phyloP scores from a whole-genome alignment of 768 basidiomycete genomes.

The Pleurotus eryngii region DNA sequence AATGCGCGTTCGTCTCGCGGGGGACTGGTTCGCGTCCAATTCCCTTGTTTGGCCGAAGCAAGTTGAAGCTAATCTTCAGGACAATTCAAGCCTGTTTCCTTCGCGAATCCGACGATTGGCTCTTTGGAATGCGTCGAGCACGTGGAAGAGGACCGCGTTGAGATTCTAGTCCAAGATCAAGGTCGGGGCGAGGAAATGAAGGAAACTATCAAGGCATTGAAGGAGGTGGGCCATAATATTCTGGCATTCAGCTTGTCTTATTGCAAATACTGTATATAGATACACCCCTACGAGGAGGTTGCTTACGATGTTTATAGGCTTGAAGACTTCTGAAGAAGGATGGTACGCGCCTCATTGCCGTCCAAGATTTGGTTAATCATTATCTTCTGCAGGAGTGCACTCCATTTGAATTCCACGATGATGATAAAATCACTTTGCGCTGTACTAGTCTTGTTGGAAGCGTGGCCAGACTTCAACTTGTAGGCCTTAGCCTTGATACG shows the following conservation, averaged over 20 bases:
- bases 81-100: slow-evolving; percentile 39
- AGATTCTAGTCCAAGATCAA: slow-evolving; percentile 42
- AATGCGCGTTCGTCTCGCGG: slow-evolving; percentile 52
- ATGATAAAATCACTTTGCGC: too few relatives aligned
- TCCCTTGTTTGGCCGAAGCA: background rate
- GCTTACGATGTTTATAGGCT: slow-evolving; percentile 54
- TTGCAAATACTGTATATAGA: slow-evolving; percentile 22
- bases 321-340: slow-evolving; percentile 30
- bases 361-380: too few relatives aligned
- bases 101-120: slow-evolving; percentile 46
- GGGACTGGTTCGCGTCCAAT: slow-evolving; percentile 42
- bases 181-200: slow-evolving; percentile 32
- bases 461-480: too few relatives aligned
- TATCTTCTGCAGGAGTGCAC: too few relatives aligned
- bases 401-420: too few relatives aligned
- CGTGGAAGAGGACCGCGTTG: slow-evolving; percentile 54
- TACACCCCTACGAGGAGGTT: slow-evolving; percentile 57
- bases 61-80: slow-evolving; percentile 25
- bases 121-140: slow-evolving; percentile 37
- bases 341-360: too few relatives aligned
- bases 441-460: too few relatives aligned
- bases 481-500: too few relatives aligned
- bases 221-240: slow-evolving; percentile 32
- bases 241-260: background rate
- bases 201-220: slow-evolving; percentile 40